Evolutionary conservation across 192 early-diverging fungal species (phyloP).

Genomic region (Pilaira anomala): DNA sequence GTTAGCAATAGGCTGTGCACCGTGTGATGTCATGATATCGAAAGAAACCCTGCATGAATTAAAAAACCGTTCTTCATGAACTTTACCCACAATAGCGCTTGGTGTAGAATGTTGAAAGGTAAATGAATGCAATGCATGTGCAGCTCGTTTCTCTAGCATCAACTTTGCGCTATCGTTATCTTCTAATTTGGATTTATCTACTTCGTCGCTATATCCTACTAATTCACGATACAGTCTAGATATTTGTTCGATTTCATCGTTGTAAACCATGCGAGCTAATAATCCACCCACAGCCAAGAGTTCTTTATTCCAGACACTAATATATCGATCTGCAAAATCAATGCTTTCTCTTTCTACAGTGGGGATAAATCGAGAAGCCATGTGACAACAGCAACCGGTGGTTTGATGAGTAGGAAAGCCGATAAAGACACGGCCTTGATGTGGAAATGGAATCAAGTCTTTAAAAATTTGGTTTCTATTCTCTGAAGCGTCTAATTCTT

Average conservation of each 20-base stretch:
- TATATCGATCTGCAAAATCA: slow-evolving; percentile 82
- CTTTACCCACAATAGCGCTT: slow-evolving; percentile 55
- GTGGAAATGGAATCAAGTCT: slow-evolving; percentile 65
- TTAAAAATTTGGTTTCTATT: slow-evolving; percentile 63
- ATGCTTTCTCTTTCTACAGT: slow-evolving; percentile 89
- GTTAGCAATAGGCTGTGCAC: slow-evolving; percentile 47
- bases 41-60: slow-evolving; percentile 44
- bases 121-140: slow-evolving; percentile 65
- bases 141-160: slow-evolving; percentile 60
- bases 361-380: slow-evolving; percentile 83
- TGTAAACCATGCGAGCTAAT: slow-evolving; percentile 70
- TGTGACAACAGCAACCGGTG: slow-evolving; percentile 74
- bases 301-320: slow-evolving; percentile 81
- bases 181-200: slow-evolving; percentile 34
- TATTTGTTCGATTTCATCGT: slow-evolving; percentile 70
- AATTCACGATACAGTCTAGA: slow-evolving; percentile 48
- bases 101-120: slow-evolving; percentile 73
- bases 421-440: slow-evolving; percentile 86
- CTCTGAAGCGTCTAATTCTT: slow-evolving; percentile 72
- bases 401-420: slow-evolving; percentile 92
- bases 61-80: slow-evolving; percentile 59
- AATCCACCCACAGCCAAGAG: slow-evolving; percentile 71
- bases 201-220: slow-evolving; percentile 28
- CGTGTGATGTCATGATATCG: slow-evolving; percentile 64
- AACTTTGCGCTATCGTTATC: slow-evolving; percentile 40